A percentile compares a stretch with the other conserved stretches of the same genome.
phyloP scores from a whole-genome alignment of 169 alveolate genomes.

The Babesia divergens region DNA sequence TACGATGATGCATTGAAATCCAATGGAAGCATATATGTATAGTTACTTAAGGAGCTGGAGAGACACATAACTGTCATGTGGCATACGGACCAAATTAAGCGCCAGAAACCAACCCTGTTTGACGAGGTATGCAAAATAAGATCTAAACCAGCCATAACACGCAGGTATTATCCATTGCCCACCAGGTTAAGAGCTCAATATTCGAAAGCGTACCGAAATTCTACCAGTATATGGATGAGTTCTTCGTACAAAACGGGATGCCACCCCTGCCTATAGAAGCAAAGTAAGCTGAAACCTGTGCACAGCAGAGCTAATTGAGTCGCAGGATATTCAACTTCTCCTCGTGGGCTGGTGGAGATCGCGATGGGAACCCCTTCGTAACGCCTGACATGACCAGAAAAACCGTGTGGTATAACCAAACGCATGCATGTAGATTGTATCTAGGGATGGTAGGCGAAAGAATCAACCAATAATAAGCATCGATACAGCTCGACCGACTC shows the following conservation, averaged over 20 bases:
- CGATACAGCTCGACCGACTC: slow-evolving; percentile 2
- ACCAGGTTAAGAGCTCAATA: slow-evolving; percentile 68
- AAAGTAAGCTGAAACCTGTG: slow-evolving; percentile 9
- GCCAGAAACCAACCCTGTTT: slow-evolving; percentile 78
- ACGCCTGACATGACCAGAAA: slow-evolving; percentile 77
- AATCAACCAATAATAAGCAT: slow-evolving; percentile 20
- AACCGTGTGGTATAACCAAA: slow-evolving; percentile 65
- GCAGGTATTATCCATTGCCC: slow-evolving; percentile 58
- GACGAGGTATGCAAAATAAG: slow-evolving; percentile 62
- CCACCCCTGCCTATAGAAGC: slow-evolving; percentile 72
- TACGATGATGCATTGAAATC: not conserved
- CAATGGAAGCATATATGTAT: not conserved
- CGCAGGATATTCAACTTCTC: slow-evolving; percentile 66
- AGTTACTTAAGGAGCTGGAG: slow-evolving; percentile 63
- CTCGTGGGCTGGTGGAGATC: slow-evolving; percentile 86
- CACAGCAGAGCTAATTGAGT: not conserved
- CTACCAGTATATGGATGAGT: slow-evolving; percentile 68
- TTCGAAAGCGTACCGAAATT: slow-evolving; percentile 69
- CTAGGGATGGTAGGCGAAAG: slow-evolving; percentile 61
- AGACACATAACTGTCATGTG: slow-evolving; percentile 68
- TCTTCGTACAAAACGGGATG: slow-evolving; percentile 62
- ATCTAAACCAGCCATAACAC: not conserved
- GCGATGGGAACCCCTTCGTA: slow-evolving; percentile 86
- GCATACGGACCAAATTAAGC: slow-evolving; percentile 74
- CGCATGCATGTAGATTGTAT: slow-evolving; percentile 67